Evolutionary conservation across 2,329 filamentous ascomycete species (phyloP).

Genomic region (Colletotrichum sp.): DNA sequence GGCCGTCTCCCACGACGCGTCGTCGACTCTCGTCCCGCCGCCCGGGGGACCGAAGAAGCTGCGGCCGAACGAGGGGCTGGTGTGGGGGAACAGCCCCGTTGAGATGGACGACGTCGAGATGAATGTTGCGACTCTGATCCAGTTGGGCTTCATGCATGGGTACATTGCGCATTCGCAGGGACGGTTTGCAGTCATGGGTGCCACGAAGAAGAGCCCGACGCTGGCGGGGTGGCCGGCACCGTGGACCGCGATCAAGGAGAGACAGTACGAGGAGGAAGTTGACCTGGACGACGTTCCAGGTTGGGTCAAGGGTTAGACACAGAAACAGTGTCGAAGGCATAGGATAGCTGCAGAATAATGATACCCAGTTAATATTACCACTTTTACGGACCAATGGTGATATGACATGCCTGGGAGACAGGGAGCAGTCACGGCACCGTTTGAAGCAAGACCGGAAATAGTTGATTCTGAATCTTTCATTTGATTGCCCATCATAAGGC

Average conservation of each 20-base stretch:
- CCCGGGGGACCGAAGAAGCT: constrained; percentile 52
- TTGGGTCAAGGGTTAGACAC: constrained; percentile 67
- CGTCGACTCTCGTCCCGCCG: constrained; percentile 51
- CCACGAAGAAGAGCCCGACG: constrained; percentile 66
- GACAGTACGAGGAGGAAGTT: constrained; percentile 61
- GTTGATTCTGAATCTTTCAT: neutral
- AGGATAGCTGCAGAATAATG: neutral
- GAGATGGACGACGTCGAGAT: constrained; percentile 75
- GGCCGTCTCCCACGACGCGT: constrained; percentile 52
- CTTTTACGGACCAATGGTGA: neutral
- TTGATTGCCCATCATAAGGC: neutral
- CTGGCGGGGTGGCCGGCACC: constrained; percentile 78
- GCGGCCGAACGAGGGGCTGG: constrained; percentile 61
- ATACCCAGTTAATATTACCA: constrained; percentile 11
- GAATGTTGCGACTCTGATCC: constrained; percentile 76
- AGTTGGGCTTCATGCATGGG: constrained; percentile 82
- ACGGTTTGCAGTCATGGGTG: constrained; percentile 83
- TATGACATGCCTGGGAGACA: neutral
- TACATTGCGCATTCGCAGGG: constrained; percentile 80
- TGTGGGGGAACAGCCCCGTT: constrained; percentile 68
- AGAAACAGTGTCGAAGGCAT: neutral
- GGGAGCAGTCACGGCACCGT: neutral
- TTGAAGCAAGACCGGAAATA: neutral
- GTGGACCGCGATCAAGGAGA: constrained; percentile 70
- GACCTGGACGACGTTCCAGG: constrained; percentile 75